phyloP scores from a whole-genome alignment of 306 rosid species.

The Ziziphus jujuba region DNA sequence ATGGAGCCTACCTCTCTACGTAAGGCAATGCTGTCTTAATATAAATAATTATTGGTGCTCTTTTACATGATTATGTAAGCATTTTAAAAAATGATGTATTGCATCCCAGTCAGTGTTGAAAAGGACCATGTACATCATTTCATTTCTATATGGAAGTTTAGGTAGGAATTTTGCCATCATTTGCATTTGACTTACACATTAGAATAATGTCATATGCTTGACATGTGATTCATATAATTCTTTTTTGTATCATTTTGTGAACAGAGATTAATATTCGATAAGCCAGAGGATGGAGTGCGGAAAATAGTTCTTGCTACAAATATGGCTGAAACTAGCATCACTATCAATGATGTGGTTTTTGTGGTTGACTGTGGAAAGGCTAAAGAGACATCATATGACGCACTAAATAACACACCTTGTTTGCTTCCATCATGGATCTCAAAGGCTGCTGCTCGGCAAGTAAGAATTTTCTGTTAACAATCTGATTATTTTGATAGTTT shows the following conservation, averaged over 20 bases:
- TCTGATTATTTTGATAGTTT: constrained; percentile 2
- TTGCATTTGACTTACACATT: not conserved
- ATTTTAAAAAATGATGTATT: not conserved
- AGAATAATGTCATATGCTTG: constrained; percentile 4
- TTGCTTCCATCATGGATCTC: constrained; percentile 69
- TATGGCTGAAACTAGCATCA: constrained; percentile 71
- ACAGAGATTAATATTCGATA: constrained; percentile 58
- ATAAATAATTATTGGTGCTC: too few relatives aligned
- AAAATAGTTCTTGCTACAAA: constrained; percentile 66
- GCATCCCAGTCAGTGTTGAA: not conserved
- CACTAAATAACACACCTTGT: constrained; percentile 69
- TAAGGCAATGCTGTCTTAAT: too few relatives aligned
- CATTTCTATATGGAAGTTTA: too few relatives aligned
- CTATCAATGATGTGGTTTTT: constrained; percentile 61
- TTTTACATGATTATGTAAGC: too few relatives aligned
- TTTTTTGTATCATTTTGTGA: constrained; percentile 6
- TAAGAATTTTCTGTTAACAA: constrained; percentile 28
- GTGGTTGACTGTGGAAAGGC: constrained; percentile 69
- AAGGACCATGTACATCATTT: not conserved
- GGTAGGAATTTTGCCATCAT: not conserved
- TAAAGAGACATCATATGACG: constrained; percentile 63
- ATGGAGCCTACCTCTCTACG: too few relatives aligned
- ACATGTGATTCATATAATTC: not conserved
- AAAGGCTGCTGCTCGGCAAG: constrained; percentile 62
- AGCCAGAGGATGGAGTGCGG: constrained; percentile 49